phyloP scores from a whole-genome alignment of 352 stramenopile species.

The Nothophytophthora sp. region DNA sequence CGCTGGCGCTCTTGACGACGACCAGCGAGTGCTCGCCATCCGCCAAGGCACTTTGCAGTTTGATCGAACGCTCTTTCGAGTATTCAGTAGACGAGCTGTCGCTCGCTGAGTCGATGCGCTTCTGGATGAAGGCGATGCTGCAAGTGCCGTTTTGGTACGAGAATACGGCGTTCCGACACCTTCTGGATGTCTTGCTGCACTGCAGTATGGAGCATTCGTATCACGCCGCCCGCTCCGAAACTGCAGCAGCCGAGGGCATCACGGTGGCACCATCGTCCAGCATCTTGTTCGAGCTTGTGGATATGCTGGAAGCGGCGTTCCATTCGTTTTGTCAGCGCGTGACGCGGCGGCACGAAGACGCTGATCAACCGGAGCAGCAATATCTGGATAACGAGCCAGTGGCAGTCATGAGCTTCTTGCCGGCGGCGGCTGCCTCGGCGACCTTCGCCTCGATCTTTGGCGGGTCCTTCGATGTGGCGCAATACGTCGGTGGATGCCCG shows the following conservation, averaged over 20 bases:
- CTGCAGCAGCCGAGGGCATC: not conserved
- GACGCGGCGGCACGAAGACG: slow-evolving; percentile 30
- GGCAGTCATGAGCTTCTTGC: slow-evolving; percentile 70
- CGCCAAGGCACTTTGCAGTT: slow-evolving; percentile 47
- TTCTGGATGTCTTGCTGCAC: slow-evolving; percentile 66
- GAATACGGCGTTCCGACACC: slow-evolving; percentile 62
- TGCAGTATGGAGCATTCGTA: slow-evolving; percentile 59
- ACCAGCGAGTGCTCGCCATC: slow-evolving; percentile 47
- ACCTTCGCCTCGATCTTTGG: slow-evolving; percentile 73
- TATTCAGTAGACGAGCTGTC: slow-evolving; percentile 40
- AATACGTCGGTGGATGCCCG: slow-evolving; percentile 70
- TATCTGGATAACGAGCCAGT: slow-evolving; percentile 32
- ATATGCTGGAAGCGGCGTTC: slow-evolving; percentile 38
- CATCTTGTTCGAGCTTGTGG: slow-evolving; percentile 44
- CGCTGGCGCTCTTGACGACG: slow-evolving; percentile 40
- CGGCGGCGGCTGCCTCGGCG: slow-evolving; percentile 34
- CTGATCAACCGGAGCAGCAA: slow-evolving; percentile 29
- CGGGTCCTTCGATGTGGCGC: slow-evolving; percentile 50
- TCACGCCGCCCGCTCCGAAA: slow-evolving; percentile 1
- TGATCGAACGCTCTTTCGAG: slow-evolving; percentile 68
- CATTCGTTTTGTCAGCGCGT: slow-evolving; percentile 35
- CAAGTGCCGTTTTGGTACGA: slow-evolving; percentile 84
- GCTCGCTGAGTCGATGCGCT: slow-evolving; percentile 43
- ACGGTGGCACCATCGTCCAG: not conserved
- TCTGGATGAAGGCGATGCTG: slow-evolving; percentile 66